Conservation (phyloP, 2,329 filamentous ascomycete genomes). For the Cladobotryum mycophilum region DNA sequence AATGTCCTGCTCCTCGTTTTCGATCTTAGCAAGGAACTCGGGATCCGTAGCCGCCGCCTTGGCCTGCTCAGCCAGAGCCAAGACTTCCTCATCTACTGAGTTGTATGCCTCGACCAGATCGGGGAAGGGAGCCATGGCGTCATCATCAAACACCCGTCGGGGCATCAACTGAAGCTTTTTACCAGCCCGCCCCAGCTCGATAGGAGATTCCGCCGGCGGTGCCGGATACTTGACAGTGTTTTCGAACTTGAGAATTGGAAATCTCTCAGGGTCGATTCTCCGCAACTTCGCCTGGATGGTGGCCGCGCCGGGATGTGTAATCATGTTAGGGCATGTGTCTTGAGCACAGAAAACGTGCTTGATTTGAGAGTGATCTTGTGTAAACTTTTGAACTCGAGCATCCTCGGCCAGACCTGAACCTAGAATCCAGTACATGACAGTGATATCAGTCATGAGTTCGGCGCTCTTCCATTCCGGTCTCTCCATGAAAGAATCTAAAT, state of each 20-base stretch:
- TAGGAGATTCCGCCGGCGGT: slow-evolving; percentile 18
- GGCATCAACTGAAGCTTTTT: slow-evolving; percentile 43
- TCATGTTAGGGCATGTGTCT: slow-evolving; percentile 68
- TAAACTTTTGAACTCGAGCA: slow-evolving; percentile 60
- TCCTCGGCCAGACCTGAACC: slow-evolving; percentile 61
- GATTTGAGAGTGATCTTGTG: slow-evolving; percentile 51
- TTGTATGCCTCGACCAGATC: slow-evolving; percentile 41
- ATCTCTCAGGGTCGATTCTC: slow-evolving; percentile 66
- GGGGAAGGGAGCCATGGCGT: slow-evolving; percentile 38
- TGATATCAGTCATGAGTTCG: slow-evolving; percentile 60
- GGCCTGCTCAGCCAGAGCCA: slow-evolving; percentile 47
- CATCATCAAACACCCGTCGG: slow-evolving; percentile 38
- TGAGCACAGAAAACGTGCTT: slow-evolving; percentile 73
- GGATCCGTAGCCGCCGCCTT: slow-evolving; percentile 34
- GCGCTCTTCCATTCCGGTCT: slow-evolving; percentile 65
- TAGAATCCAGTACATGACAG: slow-evolving; percentile 74
- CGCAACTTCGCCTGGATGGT: slow-evolving; percentile 62
- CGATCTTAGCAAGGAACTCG: slow-evolving; percentile 43
- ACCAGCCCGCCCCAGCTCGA: slow-evolving; percentile 38
- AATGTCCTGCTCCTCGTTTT: slow-evolving; percentile 54
- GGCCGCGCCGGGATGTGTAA: slow-evolving; percentile 63
- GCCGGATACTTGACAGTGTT: slow-evolving; percentile 34
- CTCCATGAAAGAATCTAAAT: slow-evolving; percentile 62
- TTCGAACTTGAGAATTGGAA: slow-evolving; percentile 61
- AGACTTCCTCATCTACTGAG: slow-evolving; percentile 36